A percentile compares a stretch with the other conserved stretches of the same genome.
Evolutionary conservation across 257 asterid species (phyloP).

Genomic region (Solanum piurae): DNA sequence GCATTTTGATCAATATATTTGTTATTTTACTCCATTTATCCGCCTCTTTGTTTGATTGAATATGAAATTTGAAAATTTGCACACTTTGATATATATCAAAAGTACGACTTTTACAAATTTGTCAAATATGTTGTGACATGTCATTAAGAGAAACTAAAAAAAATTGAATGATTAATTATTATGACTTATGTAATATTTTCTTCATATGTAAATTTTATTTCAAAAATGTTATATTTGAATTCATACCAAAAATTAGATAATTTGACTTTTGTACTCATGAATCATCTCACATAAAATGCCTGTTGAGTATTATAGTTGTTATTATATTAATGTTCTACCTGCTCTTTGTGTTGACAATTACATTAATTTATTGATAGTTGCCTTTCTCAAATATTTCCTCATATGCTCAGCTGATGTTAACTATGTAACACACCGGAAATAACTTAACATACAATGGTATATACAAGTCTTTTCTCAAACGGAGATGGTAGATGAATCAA

Average conservation of each 20-base stretch:
- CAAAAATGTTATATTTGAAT: not conserved
- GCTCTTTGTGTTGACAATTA: not conserved
- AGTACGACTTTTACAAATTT: not conserved
- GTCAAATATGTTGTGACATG: not conserved
- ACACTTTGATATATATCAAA: not conserved
- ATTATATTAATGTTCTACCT: not conserved
- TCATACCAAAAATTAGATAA: not conserved
- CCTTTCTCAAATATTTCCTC: not conserved
- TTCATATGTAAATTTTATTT: not conserved
- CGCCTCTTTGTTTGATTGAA: not conserved
- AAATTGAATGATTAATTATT: not conserved
- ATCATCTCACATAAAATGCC: not conserved
- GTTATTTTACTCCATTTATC: not conserved
- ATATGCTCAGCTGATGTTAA: not conserved
- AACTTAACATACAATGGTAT: too few species aligned
- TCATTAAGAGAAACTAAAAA: not conserved
- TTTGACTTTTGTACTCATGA: not conserved
- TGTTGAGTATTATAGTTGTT: not conserved
- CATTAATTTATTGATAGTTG: not conserved
- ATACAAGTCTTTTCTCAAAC: too few species aligned
- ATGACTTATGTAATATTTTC: not conserved
- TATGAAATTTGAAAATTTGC: not conserved
- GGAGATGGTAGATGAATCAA: not conserved
- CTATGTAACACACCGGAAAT: not conserved
- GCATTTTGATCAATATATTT: not conserved